A percentile compares a stretch with the other conserved stretches of the same genome.
Evolutionary conservation across 129 eudicot species (phyloP).

Genomic region (Flaveria ramosissima): DNA sequence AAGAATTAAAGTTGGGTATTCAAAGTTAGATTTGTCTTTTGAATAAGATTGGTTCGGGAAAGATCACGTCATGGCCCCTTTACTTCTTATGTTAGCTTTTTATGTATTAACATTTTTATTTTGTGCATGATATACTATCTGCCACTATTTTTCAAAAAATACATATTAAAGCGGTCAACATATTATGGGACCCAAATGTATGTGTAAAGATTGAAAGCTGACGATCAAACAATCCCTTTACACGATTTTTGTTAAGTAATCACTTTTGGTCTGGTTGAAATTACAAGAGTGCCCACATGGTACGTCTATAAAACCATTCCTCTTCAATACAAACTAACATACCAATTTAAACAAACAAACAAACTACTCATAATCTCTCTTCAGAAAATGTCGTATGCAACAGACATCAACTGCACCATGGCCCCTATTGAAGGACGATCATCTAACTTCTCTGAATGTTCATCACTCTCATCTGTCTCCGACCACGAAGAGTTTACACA

Average conservation of each 20-base stretch:
- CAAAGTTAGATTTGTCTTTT: neutral
- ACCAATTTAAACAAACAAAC: neutral
- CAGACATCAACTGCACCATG: neutral
- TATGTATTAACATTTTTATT: no score
- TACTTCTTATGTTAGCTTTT: no score
- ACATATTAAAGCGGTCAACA: neutral
- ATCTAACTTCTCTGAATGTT: conserved; percentile 28
- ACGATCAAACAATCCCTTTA: neutral
- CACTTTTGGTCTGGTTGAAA: neutral
- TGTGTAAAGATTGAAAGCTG: conserved; percentile 2
- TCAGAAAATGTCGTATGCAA: conserved; percentile 1
- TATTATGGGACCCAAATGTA: neutral
- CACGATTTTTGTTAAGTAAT: neutral
- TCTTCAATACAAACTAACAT: neutral
- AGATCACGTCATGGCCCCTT: neutral
- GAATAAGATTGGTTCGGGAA: neutral
- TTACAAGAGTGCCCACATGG: neutral
- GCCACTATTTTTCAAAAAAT: neutral
- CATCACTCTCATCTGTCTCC: conserved; percentile 34
- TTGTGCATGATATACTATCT: no score
- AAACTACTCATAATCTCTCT: neutral
- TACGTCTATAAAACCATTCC: neutral
- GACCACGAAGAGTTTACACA: conserved; percentile 59
- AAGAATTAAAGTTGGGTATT: neutral
- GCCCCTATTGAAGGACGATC: conserved; percentile 5